Conservation (phyloP, 2,329 filamentous ascomycete genomes). For the Metarhizium sp. region DNA sequence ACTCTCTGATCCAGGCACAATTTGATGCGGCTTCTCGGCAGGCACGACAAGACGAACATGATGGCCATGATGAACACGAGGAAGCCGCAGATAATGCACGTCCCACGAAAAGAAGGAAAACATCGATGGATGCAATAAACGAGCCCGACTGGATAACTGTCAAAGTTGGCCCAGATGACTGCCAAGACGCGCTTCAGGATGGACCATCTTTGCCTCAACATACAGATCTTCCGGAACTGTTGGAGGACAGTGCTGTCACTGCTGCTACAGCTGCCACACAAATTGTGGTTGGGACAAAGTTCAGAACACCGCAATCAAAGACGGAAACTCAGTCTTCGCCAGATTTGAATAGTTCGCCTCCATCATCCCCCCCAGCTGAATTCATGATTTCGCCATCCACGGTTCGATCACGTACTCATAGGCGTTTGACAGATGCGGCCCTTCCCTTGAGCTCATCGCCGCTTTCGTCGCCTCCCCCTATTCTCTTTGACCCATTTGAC, state of each 20-base stretch:
- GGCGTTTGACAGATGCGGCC: conserved; percentile 12
- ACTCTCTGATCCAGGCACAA: conserved; percentile 61
- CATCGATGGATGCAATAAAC: conserved; percentile 10
- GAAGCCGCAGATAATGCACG: conserved; percentile 10
- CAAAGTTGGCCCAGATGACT: background rate
- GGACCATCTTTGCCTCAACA: background rate
- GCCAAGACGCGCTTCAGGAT: background rate
- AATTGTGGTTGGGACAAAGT: conserved; percentile 1
- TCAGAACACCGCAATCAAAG: conserved; percentile 9
- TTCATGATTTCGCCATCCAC: conserved; percentile 16
- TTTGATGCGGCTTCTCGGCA: conserved; percentile 44
- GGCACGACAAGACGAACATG: conserved; percentile 17
- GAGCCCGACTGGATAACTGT: background rate
- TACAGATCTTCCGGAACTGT: background rate
- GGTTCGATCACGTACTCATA: conserved; percentile 13
- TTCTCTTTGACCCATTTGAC: conserved; percentile 42
- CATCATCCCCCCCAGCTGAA: conserved; percentile 26
- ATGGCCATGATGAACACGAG: conserved; percentile 14
- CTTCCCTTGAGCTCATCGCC: conserved; percentile 39
- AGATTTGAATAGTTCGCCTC: conserved; percentile 22
- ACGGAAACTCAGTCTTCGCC: conserved; percentile 6
- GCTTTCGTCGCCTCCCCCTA: conserved; percentile 45
- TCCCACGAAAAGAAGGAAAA: conserved; percentile 23
- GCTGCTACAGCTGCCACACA: conserved; percentile 1
- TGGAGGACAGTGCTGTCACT: conserved; percentile 4